Conservation (phyloP, 108 stramenopile species). For the Skeletonema potamos region DNA sequence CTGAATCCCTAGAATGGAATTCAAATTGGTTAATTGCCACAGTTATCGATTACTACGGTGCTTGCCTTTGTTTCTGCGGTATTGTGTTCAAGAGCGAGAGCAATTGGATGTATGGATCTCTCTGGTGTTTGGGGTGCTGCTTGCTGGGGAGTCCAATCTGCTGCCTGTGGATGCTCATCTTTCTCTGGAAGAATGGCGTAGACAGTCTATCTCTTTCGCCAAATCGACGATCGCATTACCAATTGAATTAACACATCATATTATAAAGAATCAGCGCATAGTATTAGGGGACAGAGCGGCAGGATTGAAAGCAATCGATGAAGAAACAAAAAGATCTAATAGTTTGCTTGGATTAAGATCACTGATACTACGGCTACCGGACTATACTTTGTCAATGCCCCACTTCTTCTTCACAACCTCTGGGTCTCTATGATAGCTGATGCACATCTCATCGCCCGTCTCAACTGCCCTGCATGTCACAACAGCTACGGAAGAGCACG, state of each 20-base stretch:
- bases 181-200: constrained; percentile 2
- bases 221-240: neutral
- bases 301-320: too few species aligned
- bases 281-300: too few species aligned
- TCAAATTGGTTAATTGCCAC: constrained; percentile 10
- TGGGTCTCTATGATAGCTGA: neutral
- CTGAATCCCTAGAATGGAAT: neutral
- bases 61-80: constrained; percentile 13
- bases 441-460: neutral
- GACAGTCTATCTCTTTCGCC: constrained; percentile 1
- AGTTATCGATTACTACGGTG: constrained; percentile 19
- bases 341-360: neutral
- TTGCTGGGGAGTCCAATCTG: constrained; percentile 14
- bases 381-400: constrained; percentile 2
- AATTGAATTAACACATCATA: neutral
- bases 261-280: too few species aligned
- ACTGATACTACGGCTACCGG: too few species aligned
- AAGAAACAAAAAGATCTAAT: too few species aligned
- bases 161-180: constrained; percentile 15
- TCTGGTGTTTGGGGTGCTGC: constrained; percentile 2
- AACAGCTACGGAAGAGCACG: neutral
- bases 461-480: neutral
- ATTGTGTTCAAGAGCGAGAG: constrained; percentile 1
- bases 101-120: neutral
- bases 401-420: neutral